Base-by-base conservation (phyloP, 192 early-diverging fungal genomes). In the Linnemannia elongata region DNA sequence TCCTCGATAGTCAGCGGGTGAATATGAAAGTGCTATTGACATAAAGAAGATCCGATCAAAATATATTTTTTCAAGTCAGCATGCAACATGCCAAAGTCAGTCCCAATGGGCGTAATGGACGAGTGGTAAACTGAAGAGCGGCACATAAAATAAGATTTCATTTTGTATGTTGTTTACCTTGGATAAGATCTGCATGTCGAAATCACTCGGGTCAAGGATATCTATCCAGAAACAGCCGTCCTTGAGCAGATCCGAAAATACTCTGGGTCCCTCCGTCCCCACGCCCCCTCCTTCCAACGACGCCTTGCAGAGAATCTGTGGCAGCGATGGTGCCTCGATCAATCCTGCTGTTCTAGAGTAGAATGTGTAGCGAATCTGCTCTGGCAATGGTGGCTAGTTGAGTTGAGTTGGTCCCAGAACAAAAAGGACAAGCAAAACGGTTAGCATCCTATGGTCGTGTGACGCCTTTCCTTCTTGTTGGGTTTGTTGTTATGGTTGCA, bases 1-100 rank as follows among this genome's bases (percentile, higher is more conserved):
- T 99, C 99, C 90, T 99, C 97, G 27, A 91, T 79, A 2, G 95
- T 96, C 42, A 96, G 89, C 20, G 96, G 95, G 87, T 97, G 96
- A 39, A 96, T 90, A 57, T 90, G 90, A 83, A 97, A 94, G 35
- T 94, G 80, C 77, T 94, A 80, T 54, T 41, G 35, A 44, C 27
- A 79, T 15, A 24, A 74, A 76, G 20, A 54, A 74, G 33, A 74
- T 52, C 49, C 18, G 20, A 52, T 52, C 49, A 18, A 85, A 15
- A 5, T n/a, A 85, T 87, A 41, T 78, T 87, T 52, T 52, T 52
- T 52, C 49, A 52, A 18, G 39, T 24, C 35, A 39, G 22, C 44
- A 86, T 42, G 33, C 39, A n/a, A n/a, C n/a, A n/a, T n/a, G n/a
- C n/a, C n/a, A n/a, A n/a, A n/a, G n/a, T n/a, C 22, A 45, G 22